These are phyloP conservation scores for Diaporthe australafricana DNA, from an alignment of 2,329 filamentous ascomycete genomes.

Conservation along the genomic window DNA sequence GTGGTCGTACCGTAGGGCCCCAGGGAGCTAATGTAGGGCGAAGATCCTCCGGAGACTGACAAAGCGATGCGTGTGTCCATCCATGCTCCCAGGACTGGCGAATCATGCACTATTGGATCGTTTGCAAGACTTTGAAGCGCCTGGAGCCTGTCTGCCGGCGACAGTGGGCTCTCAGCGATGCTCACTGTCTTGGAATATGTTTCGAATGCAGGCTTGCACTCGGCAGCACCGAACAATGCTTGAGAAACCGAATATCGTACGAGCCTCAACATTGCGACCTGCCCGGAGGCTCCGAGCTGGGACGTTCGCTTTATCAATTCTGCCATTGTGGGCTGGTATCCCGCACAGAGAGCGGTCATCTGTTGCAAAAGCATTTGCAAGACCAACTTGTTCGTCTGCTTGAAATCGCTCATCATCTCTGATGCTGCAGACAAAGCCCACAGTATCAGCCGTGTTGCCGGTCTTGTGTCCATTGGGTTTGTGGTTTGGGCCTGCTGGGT, in stretches of 20 bases:
- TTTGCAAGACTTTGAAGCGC: background rate
- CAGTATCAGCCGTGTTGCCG: slow-evolving; percentile 5
- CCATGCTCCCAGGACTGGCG: slow-evolving; percentile 4
- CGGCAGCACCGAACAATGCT: background rate
- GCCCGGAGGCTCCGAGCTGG: background rate
- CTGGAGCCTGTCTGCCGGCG: background rate
- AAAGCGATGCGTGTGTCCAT: slow-evolving; percentile 26
- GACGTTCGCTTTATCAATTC: slow-evolving; percentile 9
- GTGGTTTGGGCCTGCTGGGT: slow-evolving; percentile 16
- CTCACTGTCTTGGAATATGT: slow-evolving; percentile 25
- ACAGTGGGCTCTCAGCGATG: background rate
- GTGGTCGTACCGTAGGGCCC: too few species aligned
- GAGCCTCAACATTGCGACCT: slow-evolving; percentile 12
- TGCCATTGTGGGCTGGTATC: slow-evolving; percentile 23
- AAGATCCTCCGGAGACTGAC: background rate
- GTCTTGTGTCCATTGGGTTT: background rate
- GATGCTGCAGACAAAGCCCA: slow-evolving; percentile 27
- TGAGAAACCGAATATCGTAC: slow-evolving; percentile 16
- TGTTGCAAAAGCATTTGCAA: slow-evolving; percentile 13
- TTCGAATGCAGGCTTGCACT: slow-evolving; percentile 7
- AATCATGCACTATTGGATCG: background rate
- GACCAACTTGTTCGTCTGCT: background rate
- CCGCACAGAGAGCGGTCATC: background rate
- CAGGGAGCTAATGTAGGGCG: too few species aligned
- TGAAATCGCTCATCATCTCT: slow-evolving; percentile 24